Conservation (phyloP, 202 grass and related monocot species). For the Setaria viridis region DNA sequence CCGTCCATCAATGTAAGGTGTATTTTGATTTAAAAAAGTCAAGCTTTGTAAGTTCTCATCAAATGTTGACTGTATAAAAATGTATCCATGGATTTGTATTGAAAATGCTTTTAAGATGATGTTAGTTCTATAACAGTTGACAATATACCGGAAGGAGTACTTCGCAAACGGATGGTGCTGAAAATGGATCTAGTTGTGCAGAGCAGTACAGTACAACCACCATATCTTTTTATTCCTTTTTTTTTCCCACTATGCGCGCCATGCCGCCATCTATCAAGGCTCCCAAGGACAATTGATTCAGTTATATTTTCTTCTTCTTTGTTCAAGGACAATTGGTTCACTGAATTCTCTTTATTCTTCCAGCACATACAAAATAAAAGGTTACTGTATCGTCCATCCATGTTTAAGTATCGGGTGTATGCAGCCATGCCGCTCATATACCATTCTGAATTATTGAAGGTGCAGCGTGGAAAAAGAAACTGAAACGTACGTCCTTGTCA, state of each 20-base stretch:
- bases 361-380: slow-evolving; percentile 4
- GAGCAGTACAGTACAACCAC: background rate
- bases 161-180: background rate
- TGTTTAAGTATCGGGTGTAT: background rate
- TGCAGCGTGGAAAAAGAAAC: background rate
- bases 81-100: background rate
- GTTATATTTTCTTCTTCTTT: background rate
- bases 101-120: background rate
- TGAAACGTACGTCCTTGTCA: background rate
- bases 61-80: background rate
- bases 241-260: background rate
- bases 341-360: background rate
- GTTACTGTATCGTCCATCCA: background rate
- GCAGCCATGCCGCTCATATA: background rate
- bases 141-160: background rate
- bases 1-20: background rate
- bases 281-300: background rate
- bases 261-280: background rate
- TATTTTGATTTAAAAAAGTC: background rate
- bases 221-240: background rate
- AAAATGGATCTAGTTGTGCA: background rate
- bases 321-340: background rate
- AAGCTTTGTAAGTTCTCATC: background rate
- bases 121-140: background rate
- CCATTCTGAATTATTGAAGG: background rate